Conservation (phyloP, 2,329 filamentous ascomycete genomes). For the Sporothrix phasma region DNA sequence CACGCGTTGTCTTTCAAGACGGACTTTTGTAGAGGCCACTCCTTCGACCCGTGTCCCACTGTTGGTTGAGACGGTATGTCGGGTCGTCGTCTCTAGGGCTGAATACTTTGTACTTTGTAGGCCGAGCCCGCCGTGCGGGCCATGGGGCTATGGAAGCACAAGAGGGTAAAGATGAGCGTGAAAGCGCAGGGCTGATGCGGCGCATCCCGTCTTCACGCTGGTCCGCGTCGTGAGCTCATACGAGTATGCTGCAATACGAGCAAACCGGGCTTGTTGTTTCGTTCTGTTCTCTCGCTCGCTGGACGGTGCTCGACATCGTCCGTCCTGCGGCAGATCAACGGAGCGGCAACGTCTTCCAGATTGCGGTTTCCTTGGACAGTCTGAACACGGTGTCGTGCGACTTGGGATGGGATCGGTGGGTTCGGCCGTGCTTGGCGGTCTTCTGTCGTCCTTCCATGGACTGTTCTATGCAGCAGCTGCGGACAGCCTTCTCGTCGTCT, state of each 20-base stretch:
- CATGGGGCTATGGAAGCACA: background rate
- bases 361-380: background rate
- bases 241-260: background rate
- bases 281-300: background rate
- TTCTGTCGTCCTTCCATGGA: background rate
- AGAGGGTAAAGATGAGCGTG: background rate
- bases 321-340: constrained; percentile 7
- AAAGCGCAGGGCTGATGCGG: background rate
- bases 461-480: background rate
- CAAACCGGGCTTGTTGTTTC: background rate
- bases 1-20: background rate
- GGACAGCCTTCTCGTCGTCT: background rate
- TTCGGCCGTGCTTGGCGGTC: background rate
- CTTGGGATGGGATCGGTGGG: too few species aligned
- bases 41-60: background rate
- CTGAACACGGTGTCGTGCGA: background rate
- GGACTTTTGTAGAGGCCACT: background rate
- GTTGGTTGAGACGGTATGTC: background rate
- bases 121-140: background rate
- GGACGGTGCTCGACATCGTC: constrained; percentile 3
- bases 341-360: constrained; percentile 5
- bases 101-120: too few species aligned
- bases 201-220: background rate
- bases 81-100: background rate
- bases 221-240: background rate